Conservation (phyloP, 805 yeast species). For the Ogataea wickerhamii region DNA sequence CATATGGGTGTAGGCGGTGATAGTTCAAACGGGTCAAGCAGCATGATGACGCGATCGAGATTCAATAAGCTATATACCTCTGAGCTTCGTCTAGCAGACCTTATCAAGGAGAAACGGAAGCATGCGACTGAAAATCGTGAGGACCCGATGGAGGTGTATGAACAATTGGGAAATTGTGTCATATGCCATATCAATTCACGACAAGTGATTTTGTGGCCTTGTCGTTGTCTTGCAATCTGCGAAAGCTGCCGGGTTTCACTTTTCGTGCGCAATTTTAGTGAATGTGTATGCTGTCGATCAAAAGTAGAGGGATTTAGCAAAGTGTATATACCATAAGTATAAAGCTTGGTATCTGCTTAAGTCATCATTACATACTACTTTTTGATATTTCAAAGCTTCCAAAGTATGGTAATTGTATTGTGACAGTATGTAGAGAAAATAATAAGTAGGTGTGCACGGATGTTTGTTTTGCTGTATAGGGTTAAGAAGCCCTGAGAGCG, state of each 20-base stretch:
- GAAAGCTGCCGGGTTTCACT: slow-evolving; percentile 76
- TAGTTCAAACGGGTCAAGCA: not conserved
- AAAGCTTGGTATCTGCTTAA: too few species aligned
- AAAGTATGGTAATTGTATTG: too few species aligned
- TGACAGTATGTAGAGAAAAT: too few species aligned
- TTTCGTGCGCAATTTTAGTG: slow-evolving; percentile 66
- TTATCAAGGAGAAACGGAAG: slow-evolving; percentile 23
- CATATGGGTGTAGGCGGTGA: slow-evolving; percentile 21
- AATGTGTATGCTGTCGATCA: slow-evolving; percentile 82
- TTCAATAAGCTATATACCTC: slow-evolving; percentile 23
- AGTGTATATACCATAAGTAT: slow-evolving; percentile 54
- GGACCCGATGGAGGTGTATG: slow-evolving; percentile 30
- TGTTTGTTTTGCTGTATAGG: too few species aligned
- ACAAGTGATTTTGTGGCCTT: slow-evolving; percentile 87
- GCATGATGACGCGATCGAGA: slow-evolving; percentile 27
- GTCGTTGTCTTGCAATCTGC: slow-evolving; percentile 84
- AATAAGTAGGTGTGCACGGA: too few species aligned
- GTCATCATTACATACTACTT: too few species aligned
- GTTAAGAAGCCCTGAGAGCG: too few species aligned
- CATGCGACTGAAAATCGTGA: slow-evolving; percentile 9
- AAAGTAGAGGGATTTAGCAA: slow-evolving; percentile 65
- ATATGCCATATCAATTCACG: slow-evolving; percentile 75
- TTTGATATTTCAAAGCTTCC: too few species aligned
- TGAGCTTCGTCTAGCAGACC: slow-evolving; percentile 26
- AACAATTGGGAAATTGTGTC: slow-evolving; percentile 56